Base-by-base conservation (phyloP, 345 rosid species). In the Schrenkiella parvula region DNA sequence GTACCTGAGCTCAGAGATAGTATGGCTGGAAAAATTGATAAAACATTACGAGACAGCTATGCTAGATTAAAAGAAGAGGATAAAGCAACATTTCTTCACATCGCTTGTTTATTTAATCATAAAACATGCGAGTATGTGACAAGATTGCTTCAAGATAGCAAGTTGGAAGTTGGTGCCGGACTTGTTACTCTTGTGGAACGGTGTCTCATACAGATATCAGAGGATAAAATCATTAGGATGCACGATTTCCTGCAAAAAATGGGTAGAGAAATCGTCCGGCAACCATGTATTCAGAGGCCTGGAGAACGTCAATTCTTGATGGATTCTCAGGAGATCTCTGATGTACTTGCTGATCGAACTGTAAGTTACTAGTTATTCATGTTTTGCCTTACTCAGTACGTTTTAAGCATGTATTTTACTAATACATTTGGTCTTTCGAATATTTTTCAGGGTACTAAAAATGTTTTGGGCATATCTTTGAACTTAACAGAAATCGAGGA, bases 201-300 rank as follows among this genome's bases (percentile, higher is more conserved):
- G 61, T 55, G 61, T 19, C 61, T 55, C 61, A 55, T 55, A 8
- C 61, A 55, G 39, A 55, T 55, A 17, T 55, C 61, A 17, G n/a
- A 55, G 41, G 61, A 55, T 55, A 17, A 6, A 25, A 55, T 55
- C 61, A 55, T 55, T 31, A 31, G 39, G 25, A 55, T 55, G 61
- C 41, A 55, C 4, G 61, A 55, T 9, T 29, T 55, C 23, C 25
- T 55, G 41, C 61, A 55, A 32, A 4, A 31, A 1, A 55, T 55
- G 61, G 61, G 61, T 55, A 55, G 25, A 31, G 41, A 31, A 9
- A 15, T 55, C 4, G 41, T 55, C 5, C 61, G 61, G 9, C 25
- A 31, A 31, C 19, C 22, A 29, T 29, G 1, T 31, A 54, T 54
- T 31, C 21, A n/a, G 6, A 3, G 0, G 3, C 60, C 41, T 55